phyloP scores from a whole-genome alignment of 768 basidiomycete genomes.

The Exidia glandulosa region DNA sequence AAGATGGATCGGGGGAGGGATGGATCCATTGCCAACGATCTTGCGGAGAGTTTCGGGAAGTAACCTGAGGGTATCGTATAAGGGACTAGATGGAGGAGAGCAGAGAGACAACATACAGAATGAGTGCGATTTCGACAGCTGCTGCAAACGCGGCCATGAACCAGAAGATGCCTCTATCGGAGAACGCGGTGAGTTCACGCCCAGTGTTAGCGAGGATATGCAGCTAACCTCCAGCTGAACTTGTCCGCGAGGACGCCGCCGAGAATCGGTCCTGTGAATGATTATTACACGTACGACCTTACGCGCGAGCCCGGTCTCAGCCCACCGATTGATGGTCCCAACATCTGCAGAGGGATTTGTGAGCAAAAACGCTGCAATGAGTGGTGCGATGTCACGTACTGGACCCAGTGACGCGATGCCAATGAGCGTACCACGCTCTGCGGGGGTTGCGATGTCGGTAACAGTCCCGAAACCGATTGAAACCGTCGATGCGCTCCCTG shows the following conservation, averaged over 20 bases:
- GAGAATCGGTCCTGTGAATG: constrained; percentile 36
- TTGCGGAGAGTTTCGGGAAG: constrained; percentile 34
- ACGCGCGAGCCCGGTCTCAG: constrained; percentile 14
- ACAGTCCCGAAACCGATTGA: constrained; percentile 59
- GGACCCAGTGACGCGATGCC: constrained; percentile 58
- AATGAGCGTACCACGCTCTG: constrained; percentile 65
- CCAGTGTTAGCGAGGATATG: background rate
- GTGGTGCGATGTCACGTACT: constrained; percentile 23
- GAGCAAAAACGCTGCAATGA: background rate
- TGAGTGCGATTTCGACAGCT: constrained; percentile 33
- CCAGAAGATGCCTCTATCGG: constrained; percentile 54
- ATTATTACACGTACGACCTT: no score
- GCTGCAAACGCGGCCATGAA: constrained; percentile 42
- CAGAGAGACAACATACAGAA: constrained; percentile 28
- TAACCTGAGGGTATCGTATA: constrained; percentile 14
- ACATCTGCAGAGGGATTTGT: background rate
- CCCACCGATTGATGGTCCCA: constrained; percentile 6
- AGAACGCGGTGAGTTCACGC: constrained; percentile 3
- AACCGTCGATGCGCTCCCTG: constrained; percentile 69
- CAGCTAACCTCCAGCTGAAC: constrained; percentile 52
- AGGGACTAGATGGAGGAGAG: background rate
- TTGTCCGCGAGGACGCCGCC: constrained; percentile 38
- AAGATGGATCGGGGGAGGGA: constrained; percentile 19
- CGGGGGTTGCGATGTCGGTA: constrained; percentile 61
- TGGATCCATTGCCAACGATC: constrained; percentile 36